Evolutionary conservation across 805 yeast species (phyloP), one percentile per base, ranked within the genome.

Genomic region (Yueomyces sp.): DNA sequence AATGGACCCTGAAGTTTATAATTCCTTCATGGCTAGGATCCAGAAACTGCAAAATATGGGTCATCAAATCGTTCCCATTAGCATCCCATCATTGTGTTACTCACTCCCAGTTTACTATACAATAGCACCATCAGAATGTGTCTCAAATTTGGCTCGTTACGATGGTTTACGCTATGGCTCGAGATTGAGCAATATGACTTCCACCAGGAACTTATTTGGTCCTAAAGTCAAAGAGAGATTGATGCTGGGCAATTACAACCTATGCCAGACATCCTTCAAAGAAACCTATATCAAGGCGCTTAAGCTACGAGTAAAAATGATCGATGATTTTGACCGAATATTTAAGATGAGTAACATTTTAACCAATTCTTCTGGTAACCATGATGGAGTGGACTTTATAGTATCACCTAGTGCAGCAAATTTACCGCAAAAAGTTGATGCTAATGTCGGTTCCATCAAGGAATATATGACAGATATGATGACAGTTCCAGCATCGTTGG

Each of bases 111-210:
- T 86, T 0, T 92, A 92, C 61, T 90, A 84, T 57, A 83, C 95
- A 0, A 52, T 94, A 36, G 88, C 92, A 2, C 83, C 96, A 0
- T 83, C 96, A 0, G 98, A 92, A 56, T 97, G 96, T 0, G 80
- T 94, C 1, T 90, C 97, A 0, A 92, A 92, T 56, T 69, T 92
- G 41, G 75, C 96, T 1, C 69, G 96, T 32, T 92, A 73, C 56
- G 98, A 92, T 62, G 98, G 98, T 2, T 66, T 88, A 26, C 68
- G 96, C 44, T 92, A 81, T 57, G 97, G 97, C 0, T 62, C 55
- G 44, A 66, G 83, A 36, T 36, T 40, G 6, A 60, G 58, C 3
- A 72, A 63, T 34, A 54, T 55, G 26, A 71, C 74, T 1, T 64
- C 68, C 2, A 83, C 92, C 2, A 69, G 97, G 47, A 53, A 74